Evolutionary conservation across 306 rosid species (phyloP), one percentile per base, ranked within the genome.

Genomic region (Rubus idaeus): DNA sequence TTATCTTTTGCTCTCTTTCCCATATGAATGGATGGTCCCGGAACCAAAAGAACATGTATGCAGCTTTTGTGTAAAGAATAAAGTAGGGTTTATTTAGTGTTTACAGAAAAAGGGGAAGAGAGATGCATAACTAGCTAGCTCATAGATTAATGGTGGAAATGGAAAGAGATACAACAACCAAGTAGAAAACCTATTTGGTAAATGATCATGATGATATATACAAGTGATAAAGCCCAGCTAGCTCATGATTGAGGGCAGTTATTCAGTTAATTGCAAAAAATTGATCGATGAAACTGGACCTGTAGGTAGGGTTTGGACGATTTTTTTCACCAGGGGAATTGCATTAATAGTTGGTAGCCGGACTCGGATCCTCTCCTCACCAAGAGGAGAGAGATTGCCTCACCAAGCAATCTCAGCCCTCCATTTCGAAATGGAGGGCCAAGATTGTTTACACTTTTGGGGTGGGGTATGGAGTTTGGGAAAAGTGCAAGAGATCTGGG

Each of bases 1-100:
- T 18, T 8, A 17, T 18, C 70, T 64, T 65, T 65, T 16, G 20
- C 68, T 40, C 46, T 65, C 26, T 41, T 40, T 9, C 26, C 64
- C 30, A 40, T 40, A 65, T 65, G 26, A 20, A 65, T 65, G 4
- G 17, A 65, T 65, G 70, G 70, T 65, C 70, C 70, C 70, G 8
- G 49, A 65, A 41, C 49, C 26, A 40, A 65, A 65, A 40, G 51
- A 42, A 67, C 71, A 42, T 67, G 71, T 42, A n/a, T 42, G 71
- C 71, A n/a, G 71, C 71, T 67, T 67, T 67, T 42, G 17, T 67
- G 39, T 20, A 67, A 67, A 42, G 52, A 42, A 67, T 20, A 67
- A 42, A 67, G 71, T 8, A 67, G 16, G 71, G 51, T 41, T 65
- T n/a, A n/a, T n/a, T n/a, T n/a, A n/a, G n/a, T n/a, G n/a, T n/a